These are phyloP conservation scores for Dendrothele bispora DNA, from an alignment of 768 basidiomycete genomes.

Conservation along the genomic window DNA sequence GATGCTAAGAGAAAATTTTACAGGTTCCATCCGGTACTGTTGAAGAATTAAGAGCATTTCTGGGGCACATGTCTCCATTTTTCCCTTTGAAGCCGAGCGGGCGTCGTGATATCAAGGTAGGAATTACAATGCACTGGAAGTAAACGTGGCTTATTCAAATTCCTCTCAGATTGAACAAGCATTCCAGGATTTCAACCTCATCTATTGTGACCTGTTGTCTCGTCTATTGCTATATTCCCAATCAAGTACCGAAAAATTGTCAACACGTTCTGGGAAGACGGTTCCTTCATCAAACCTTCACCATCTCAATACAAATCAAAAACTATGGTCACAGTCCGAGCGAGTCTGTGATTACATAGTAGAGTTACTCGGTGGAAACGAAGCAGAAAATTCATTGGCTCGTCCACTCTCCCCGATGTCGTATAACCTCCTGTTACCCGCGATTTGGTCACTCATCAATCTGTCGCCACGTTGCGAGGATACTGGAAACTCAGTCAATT, in stretches of 20 bases:
- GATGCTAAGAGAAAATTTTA: conserved; percentile 7
- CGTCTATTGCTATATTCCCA: conserved; percentile 48
- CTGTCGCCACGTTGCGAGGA: conserved; percentile 28
- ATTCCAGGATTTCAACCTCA: conserved; percentile 71
- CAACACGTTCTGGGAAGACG: conserved; percentile 19
- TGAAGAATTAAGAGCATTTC: conserved; percentile 55
- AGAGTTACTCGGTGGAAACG: conserved; percentile 53
- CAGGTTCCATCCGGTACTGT: conserved; percentile 29
- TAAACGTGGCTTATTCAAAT: conserved; percentile 1
- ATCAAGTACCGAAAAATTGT: conserved; percentile 16
- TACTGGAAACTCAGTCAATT: conserved; percentile 16
- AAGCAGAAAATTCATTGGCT: conserved; percentile 39
- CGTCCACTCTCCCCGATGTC: conserved; percentile 52
- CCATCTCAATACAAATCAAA: conserved; percentile 9
- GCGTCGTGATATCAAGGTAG: conserved; percentile 59
- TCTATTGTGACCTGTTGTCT: conserved; percentile 77
- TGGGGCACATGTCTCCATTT: conserved; percentile 77
- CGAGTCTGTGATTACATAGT: conserved; percentile 62
- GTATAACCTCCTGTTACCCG: conserved; percentile 73
- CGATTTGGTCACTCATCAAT: conserved; percentile 75
- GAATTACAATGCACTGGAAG: conserved; percentile 4
- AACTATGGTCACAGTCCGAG: conserved; percentile 41
- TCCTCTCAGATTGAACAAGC: conserved; percentile 56
- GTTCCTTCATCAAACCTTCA: conserved; percentile 12
- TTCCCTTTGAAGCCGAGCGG: conserved; percentile 71